Percentiles rank a stretch among this genome's conserved stretches.
phyloP scores from a whole-genome alignment of 2,329 filamentous ascomycete genomes.

The Pseudogymnoascus sp. region DNA sequence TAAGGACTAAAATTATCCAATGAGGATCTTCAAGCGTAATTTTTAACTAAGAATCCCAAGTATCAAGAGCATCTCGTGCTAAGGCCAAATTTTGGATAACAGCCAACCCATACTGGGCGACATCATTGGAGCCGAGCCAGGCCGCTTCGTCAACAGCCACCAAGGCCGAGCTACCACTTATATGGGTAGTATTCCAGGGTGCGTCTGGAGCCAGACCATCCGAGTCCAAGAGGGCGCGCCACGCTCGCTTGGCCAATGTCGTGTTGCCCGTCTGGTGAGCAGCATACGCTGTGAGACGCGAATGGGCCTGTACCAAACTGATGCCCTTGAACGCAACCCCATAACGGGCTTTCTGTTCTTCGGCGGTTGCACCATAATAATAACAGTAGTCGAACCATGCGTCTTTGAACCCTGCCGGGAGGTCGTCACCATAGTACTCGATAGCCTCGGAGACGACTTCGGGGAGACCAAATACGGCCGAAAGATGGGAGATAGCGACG shows the following conservation, averaged over 20 bases:
- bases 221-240: conserved; percentile 45
- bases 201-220: conserved; percentile 37
- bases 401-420: conserved; percentile 42
- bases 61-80: conserved; percentile 14
- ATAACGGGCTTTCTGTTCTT: conserved; percentile 47
- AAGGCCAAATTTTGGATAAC: conserved; percentile 48
- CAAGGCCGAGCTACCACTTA: conserved; percentile 40
- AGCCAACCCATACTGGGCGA: conserved; percentile 49
- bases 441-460: conserved; percentile 51
- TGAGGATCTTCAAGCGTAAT: not conserved
- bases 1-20: not conserved
- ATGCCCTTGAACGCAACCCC: conserved; percentile 41
- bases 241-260: conserved; percentile 43
- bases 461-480: conserved; percentile 50
- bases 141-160: conserved; percentile 45
- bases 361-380: conserved; percentile 44
- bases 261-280: conserved; percentile 38
- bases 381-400: conserved; percentile 55
- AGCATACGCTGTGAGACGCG: conserved; percentile 49
- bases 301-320: conserved; percentile 49
- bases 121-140: conserved; percentile 51
- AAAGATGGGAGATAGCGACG: conserved; percentile 44
- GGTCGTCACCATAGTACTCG: conserved; percentile 39
- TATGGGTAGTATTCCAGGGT: conserved; percentile 32
- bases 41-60: not conserved